Base-by-base conservation (phyloP, 257 asterid species). In the Henckelia pumila region DNA sequence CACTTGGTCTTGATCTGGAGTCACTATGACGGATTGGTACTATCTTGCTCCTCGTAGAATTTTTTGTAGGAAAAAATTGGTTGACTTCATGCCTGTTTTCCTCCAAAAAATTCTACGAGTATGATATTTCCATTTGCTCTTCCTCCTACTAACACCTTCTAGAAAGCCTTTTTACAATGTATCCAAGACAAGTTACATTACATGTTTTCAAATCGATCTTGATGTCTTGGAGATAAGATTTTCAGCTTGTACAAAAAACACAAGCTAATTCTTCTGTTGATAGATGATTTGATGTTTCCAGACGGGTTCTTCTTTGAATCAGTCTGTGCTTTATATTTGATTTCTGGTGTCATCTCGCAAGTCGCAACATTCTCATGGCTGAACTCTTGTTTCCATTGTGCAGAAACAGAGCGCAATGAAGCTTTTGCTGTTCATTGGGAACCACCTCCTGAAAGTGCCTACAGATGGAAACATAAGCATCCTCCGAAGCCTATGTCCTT, bases 391-490 rank as follows among this genome's bases (percentile, higher is more conserved):
- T 72, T 60, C 64, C 56, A 59, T 64, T 70, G 19, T 71, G 63
- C 88, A 88, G 96, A 83, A 77, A 89, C 86, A 56, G 84, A 82
- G 28, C 92, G 95, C 47, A 83, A 83, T 71, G 95, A 88, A 79
- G 86, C 95, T 72, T 85, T 67, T 81, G 99, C 96, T 22, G 85
- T 93, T 71, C 97, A 90, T 47, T 93, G 99, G 99, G 99, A 93
- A 78, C 97, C 96, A 57, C 83, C 96, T 80, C 96, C 96, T 6
- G 97, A 88, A 73, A 74, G 79, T 72, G 80, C 84, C 70, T 85
- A 93, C 79, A 85, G 66, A 63, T 93, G 99, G 99, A 90, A 72
- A 76, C 85, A 88, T 78, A 80, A 84, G 62, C 86, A 72, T 72
- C 97, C 95, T 26, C 73, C 80, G 69, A 88, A 85, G 65, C 96